These are phyloP conservation scores for Pseudonitzschia pungens DNA, from an alignment of 108 stramenopile genomes.

Conservation along the genomic window DNA sequence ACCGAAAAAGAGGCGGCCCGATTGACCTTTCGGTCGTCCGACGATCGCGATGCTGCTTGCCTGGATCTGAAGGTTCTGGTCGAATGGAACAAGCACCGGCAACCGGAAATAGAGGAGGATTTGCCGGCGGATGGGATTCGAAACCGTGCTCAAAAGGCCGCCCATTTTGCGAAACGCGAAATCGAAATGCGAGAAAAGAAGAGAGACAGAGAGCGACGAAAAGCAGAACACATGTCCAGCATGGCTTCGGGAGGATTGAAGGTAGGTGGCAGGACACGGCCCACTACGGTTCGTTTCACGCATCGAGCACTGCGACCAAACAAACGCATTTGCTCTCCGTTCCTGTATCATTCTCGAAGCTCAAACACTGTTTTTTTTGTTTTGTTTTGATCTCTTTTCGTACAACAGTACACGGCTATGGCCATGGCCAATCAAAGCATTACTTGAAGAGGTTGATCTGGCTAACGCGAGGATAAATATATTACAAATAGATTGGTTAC, in stretches of 20 bases:
- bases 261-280: neutral
- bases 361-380: neutral
- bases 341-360: too few species aligned
- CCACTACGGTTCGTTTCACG: neutral
- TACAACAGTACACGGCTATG: conserved; percentile 75
- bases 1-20: conserved; percentile 38
- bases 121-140: conserved; percentile 38
- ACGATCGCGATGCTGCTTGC: conserved; percentile 32
- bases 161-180: conserved; percentile 84
- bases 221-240: conserved; percentile 69
- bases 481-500: too few species aligned
- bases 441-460: neutral
- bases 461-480: too few species aligned
- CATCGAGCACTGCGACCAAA: too few species aligned
- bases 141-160: conserved; percentile 58
- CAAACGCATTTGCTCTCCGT: too few species aligned
- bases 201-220: conserved; percentile 71
- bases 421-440: conserved; percentile 71
- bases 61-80: conserved; percentile 60
- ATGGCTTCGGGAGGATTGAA: conserved; percentile 8
- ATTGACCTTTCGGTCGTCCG: conserved; percentile 20
- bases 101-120: conserved; percentile 42
- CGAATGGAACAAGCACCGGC: conserved; percentile 71
- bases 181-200: conserved; percentile 71
- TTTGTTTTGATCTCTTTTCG: neutral